Evolutionary conservation across 2,329 filamentous ascomycete genomes (phyloP), one percentile per base, ranked within the genome.

Genomic region (Calonectria hawksworthii): DNA sequence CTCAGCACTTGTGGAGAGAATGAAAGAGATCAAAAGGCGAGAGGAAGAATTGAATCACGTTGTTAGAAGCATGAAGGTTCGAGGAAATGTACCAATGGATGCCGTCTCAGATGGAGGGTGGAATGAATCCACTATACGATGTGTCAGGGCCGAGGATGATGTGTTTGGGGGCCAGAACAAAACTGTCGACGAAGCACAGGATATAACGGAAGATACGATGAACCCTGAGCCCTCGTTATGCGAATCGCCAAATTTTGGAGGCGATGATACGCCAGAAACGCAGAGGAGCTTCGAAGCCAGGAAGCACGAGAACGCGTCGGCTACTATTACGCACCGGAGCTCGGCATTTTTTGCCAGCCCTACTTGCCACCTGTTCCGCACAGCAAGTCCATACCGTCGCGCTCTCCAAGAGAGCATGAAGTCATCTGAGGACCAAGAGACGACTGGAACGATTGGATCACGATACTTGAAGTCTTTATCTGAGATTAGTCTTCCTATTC

Each of bases 1-100:
- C 79, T 91, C 91, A 8, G 92, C 92, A 1, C 84, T 94, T n/a
- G 90, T 94, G 84, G 90, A 90, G 75, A 86, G 88, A 41, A 83
- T 92, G 52, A 83, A 87, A 13, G 86, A 88, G 14, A 86, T 85
- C 2, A 85, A 84, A 44, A 70, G 74, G 16, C 52, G 76, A 21
- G 64, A 74, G 38, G 76, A 68, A 1, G 59, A 67, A 18, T 56
- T 52, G 14, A 47, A 14, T n/a, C 47, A n/a, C 56, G 66, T 14
- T 18, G n/a, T 70, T 4, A 54, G 74, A n/a, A 51, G 70, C 14
- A 73, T 41, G 4, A 68, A 66, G 51, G 26, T 34, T 4, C 44
- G 44, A 23, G 73, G 75, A 34, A 68, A 34, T 7, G 41, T n/a
- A 7, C 23, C 32, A n/a, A 68, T 65, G 11, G 47, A 67, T 18